phyloP scores from a whole-genome alignment of 306 rosid species.

The Lathyrus oleraceus region DNA sequence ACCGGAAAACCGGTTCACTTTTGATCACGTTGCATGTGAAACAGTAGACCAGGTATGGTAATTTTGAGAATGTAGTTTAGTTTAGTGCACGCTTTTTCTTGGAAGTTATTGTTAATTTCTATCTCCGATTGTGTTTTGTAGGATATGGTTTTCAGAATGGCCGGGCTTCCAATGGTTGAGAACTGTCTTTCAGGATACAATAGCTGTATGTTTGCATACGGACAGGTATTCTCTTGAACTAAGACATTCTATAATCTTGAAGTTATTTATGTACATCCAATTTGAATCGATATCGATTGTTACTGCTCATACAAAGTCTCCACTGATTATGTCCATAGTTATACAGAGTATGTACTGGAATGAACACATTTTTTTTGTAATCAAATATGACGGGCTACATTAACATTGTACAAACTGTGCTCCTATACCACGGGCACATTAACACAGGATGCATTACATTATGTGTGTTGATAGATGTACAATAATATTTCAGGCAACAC shows the following conservation, averaged over 20 bases:
- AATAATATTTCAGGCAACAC: background rate
- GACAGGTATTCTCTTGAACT: slow-evolving; percentile 67
- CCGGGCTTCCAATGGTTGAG: slow-evolving; percentile 95
- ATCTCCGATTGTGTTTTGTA: slow-evolving; percentile 36
- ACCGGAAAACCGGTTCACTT: slow-evolving; percentile 80
- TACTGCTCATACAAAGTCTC: background rate
- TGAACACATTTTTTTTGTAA: background rate
- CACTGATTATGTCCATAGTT: background rate
- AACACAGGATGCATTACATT: background rate
- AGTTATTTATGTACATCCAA: background rate
- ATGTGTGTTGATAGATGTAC: background rate
- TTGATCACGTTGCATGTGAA: slow-evolving; percentile 98
- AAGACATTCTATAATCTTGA: slow-evolving; percentile 9
- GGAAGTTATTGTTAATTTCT: slow-evolving; percentile 26
- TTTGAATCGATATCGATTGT: background rate
- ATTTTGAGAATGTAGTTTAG: slow-evolving; percentile 14
- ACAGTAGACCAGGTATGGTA: slow-evolving; percentile 80
- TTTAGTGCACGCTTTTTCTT: background rate
- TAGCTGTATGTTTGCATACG: slow-evolving; percentile 98
- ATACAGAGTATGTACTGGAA: background rate
- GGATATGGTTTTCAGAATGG: slow-evolving; percentile 95
- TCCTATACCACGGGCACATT: background rate
- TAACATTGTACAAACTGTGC: background rate
- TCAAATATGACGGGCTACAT: background rate
- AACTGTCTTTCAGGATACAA: slow-evolving; percentile 94